These are phyloP conservation scores for Leccinum ochraceum DNA, from an alignment of 768 basidiomycete genomes.

Conservation along the genomic window DNA sequence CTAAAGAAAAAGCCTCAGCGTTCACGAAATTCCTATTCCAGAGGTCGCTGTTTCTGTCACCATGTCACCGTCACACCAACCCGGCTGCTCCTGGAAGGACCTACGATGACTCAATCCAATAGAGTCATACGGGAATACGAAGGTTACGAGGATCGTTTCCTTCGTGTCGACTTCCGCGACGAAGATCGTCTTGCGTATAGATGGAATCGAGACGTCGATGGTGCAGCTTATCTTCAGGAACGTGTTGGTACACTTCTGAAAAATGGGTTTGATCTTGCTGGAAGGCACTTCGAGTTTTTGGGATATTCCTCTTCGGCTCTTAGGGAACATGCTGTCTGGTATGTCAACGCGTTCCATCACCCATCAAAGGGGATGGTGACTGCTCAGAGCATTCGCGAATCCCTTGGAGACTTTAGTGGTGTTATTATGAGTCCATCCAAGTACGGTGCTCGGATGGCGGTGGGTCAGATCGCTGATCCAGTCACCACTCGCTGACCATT, in stretches of 20 bases:
- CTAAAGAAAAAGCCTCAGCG: slow-evolving; percentile 19
- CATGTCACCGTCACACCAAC: slow-evolving; percentile 80
- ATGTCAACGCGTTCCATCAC: slow-evolving; percentile 62
- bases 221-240: slow-evolving; percentile 50
- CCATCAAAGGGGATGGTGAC: slow-evolving; percentile 46
- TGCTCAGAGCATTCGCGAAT: slow-evolving; percentile 57
- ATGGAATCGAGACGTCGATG: slow-evolving; percentile 70
- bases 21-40: slow-evolving; percentile 26
- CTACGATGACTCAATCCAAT: slow-evolving; percentile 75
- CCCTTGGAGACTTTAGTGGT: slow-evolving; percentile 68
- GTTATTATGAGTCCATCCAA: too few relatives aligned
- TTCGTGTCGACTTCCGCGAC: slow-evolving; percentile 84
- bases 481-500: slow-evolving; percentile 9
- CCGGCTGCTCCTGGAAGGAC: slow-evolving; percentile 72
- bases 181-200: slow-evolving; percentile 76
- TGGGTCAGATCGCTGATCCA: slow-evolving; percentile 8
- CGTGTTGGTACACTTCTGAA: slow-evolving; percentile 62
- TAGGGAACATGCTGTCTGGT: slow-evolving; percentile 83
- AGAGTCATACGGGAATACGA: slow-evolving; percentile 71
- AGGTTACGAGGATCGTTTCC: slow-evolving; percentile 63
- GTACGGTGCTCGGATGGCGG: slow-evolving; percentile 68
- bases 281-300: slow-evolving; percentile 74
- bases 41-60: slow-evolving; percentile 60
- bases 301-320: slow-evolving; percentile 82
- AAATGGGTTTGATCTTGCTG: slow-evolving; percentile 67